Percentiles rank a stretch among this genome's conserved stretches.
phyloP scores from a whole-genome alignment of 345 rosid species.

The Gossypium ekmanianum region DNA sequence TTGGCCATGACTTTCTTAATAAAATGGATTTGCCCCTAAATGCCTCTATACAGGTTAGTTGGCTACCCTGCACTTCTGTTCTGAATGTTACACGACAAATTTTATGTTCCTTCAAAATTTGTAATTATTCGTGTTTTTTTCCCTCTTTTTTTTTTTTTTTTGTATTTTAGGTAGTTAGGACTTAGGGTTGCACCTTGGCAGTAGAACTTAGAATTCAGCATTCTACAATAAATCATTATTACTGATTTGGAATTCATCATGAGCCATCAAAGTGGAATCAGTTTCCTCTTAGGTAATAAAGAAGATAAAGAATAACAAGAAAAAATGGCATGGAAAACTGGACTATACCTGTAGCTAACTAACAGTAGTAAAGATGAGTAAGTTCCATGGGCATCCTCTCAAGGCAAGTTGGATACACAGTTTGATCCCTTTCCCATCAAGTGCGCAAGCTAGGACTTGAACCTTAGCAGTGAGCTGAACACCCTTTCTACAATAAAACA shows the following conservation, averaged over 20 bases:
- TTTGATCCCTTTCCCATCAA: no score
- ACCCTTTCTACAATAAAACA: no score
- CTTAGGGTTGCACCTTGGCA: neutral
- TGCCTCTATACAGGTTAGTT: slow-evolving; percentile 32
- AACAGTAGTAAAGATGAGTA: neutral
- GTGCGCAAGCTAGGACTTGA: no score
- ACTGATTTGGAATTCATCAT: neutral
- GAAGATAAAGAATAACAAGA: neutral
- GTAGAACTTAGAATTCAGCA: neutral
- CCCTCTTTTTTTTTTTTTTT: neutral
- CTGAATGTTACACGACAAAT: neutral
- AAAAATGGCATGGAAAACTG: neutral
- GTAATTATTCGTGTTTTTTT: no score
- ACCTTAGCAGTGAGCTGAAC: no score
- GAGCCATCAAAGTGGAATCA: neutral
- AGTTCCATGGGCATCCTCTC: neutral
- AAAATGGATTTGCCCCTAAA: slow-evolving; percentile 27
- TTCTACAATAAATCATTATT: neutral
- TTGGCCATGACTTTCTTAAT: slow-evolving; percentile 27
- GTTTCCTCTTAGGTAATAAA: neutral
- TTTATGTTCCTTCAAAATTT: neutral
- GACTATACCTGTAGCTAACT: neutral
- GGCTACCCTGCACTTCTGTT: slow-evolving; percentile 8
- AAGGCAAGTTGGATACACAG: neutral
- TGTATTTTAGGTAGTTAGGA: neutral